These are phyloP conservation scores for Hypoxylon rubiginosum DNA, from an alignment of 2,329 filamentous ascomycete species.

Conservation along the genomic window DNA sequence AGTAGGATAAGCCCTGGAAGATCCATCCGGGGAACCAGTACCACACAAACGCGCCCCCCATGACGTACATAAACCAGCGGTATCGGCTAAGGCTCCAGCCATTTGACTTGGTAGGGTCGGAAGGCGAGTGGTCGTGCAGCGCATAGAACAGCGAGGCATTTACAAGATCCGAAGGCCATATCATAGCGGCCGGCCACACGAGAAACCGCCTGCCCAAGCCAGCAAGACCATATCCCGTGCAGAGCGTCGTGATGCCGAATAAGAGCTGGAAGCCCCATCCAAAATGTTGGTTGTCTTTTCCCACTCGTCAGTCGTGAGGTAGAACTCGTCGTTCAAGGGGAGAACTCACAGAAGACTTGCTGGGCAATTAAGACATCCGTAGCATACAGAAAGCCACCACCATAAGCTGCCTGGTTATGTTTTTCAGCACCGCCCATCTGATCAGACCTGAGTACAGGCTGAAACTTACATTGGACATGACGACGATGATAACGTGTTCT, in stretches of 20 bases:
- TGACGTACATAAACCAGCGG: slow-evolving; percentile 68
- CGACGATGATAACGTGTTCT: slow-evolving; percentile 61
- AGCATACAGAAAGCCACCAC: slow-evolving; percentile 69
- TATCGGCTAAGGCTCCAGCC: slow-evolving; percentile 73
- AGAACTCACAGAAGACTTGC: slow-evolving; percentile 61
- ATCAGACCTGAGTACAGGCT: slow-evolving; percentile 5
- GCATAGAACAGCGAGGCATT: slow-evolving; percentile 74
- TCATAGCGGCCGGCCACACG: slow-evolving; percentile 72
- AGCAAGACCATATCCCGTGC: slow-evolving; percentile 74
- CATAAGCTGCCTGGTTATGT: slow-evolving; percentile 66
- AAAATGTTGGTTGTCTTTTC: slow-evolving; percentile 64
- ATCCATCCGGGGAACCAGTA: slow-evolving; percentile 66
- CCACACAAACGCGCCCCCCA: slow-evolving; percentile 62
- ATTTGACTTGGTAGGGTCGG: slow-evolving; percentile 64
- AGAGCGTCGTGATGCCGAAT: slow-evolving; percentile 71
- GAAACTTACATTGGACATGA: slow-evolving; percentile 73
- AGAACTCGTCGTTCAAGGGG: background rate
- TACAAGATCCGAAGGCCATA: slow-evolving; percentile 72
- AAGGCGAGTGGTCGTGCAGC: slow-evolving; percentile 70
- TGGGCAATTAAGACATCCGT: slow-evolving; percentile 67
- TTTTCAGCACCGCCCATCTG: slow-evolving; percentile 11
- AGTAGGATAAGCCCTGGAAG: slow-evolving; percentile 58
- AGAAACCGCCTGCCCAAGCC: slow-evolving; percentile 71
- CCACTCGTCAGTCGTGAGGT: slow-evolving; percentile 10
- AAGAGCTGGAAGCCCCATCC: slow-evolving; percentile 72